Evolutionary conservation across 2,329 filamentous ascomycete genomes (phyloP).

Genomic region (Albifimbria verrucaria): DNA sequence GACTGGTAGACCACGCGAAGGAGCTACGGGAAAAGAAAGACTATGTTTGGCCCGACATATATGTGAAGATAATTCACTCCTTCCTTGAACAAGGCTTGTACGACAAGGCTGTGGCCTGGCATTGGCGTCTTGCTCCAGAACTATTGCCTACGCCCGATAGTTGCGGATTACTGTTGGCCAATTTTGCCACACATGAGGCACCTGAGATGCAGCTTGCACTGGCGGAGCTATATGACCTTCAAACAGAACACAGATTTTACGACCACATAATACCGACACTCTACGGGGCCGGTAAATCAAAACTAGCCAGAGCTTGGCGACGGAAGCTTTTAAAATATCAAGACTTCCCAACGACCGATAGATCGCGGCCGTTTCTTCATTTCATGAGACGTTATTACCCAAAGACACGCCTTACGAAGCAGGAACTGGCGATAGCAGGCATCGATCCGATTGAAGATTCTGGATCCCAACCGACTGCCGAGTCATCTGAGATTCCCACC

Average conservation of each 20-base stretch:
- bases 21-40: slow-evolving; percentile 33
- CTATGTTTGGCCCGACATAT: slow-evolving; percentile 48
- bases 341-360: slow-evolving; percentile 39
- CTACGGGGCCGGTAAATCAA: slow-evolving; percentile 42
- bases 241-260: slow-evolving; percentile 42
- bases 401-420: slow-evolving; percentile 27
- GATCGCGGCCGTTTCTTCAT: slow-evolving; percentile 44
- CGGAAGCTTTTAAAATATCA: slow-evolving; percentile 33
- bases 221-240: slow-evolving; percentile 42
- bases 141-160: slow-evolving; percentile 39
- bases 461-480: too few species aligned
- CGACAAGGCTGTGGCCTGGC: slow-evolving; percentile 42
- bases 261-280: slow-evolving; percentile 50
- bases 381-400: slow-evolving; percentile 46
- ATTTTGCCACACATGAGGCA: slow-evolving; percentile 36
- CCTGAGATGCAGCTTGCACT: slow-evolving; percentile 36
- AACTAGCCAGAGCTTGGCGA: slow-evolving; percentile 46
- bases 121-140: slow-evolving; percentile 38
- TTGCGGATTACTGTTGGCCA: slow-evolving; percentile 41
- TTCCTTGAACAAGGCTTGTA: slow-evolving; percentile 38
- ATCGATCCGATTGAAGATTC: not conserved
- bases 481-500: too few species aligned
- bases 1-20: slow-evolving; percentile 22
- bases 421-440: slow-evolving; percentile 30
- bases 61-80: slow-evolving; percentile 41